Conservation (phyloP, 345 rosid genomes). For the Nasturtium officinale region DNA sequence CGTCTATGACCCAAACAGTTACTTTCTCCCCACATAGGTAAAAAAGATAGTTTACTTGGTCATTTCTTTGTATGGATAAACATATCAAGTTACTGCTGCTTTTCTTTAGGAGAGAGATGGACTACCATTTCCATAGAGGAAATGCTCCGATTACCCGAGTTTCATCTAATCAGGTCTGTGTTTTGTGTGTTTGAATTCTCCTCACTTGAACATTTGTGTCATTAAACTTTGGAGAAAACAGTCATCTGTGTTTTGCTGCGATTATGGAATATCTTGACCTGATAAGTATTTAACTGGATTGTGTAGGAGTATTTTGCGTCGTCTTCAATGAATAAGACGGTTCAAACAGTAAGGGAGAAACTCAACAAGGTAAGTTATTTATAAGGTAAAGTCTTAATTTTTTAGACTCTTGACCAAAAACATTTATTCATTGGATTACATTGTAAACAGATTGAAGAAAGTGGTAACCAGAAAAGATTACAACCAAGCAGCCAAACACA, state of each 20-base stretch:
- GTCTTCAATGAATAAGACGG: constrained; percentile 83
- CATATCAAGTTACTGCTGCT: neutral
- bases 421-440: neutral
- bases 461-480: constrained; percentile 47
- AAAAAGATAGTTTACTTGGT: neutral
- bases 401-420: neutral
- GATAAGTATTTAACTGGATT: constrained; percentile 19
- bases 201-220: too few relatives aligned
- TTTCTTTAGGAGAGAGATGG: constrained; percentile 39
- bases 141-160: constrained; percentile 53
- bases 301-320: constrained; percentile 78
- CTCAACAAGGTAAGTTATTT: constrained; percentile 64
- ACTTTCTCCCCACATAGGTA: constrained; percentile 26
- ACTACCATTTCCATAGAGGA: constrained; percentile 36
- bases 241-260: neutral
- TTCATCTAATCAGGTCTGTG: constrained; percentile 68
- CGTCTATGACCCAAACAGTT: neutral
- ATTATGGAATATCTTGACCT: neutral
- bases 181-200: neutral
- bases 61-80: neutral
- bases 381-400: neutral
- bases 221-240: neutral
- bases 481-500: constrained; percentile 56
- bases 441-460: constrained; percentile 58
- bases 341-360: constrained; percentile 69